Conservation (phyloP, 1,284 basidiomycete genomes). For the Calocybe gambosa region DNA sequence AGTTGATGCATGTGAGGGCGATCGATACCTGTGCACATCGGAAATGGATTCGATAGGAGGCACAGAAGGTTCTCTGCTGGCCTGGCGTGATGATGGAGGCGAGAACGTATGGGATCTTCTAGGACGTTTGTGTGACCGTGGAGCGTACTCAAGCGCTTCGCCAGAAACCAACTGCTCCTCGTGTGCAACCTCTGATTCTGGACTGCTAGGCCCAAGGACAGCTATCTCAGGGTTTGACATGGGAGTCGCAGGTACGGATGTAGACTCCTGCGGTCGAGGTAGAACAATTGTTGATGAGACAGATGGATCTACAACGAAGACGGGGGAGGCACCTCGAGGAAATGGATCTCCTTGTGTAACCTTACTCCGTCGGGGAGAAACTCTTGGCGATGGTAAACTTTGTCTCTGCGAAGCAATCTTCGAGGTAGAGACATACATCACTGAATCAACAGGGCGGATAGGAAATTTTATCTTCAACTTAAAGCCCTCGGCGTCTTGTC, state of each 20-base stretch:
- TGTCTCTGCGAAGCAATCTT: constrained; percentile 9
- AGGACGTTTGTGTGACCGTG: constrained; percentile 16
- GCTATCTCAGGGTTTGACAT: constrained; percentile 21
- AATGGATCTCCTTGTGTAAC: neutral
- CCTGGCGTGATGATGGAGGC: constrained; percentile 7
- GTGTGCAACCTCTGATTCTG: constrained; percentile 4
- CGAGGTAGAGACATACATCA: constrained; percentile 7
- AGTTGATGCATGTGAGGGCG: constrained; percentile 17
- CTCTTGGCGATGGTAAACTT: constrained; percentile 9
- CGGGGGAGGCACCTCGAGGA: neutral
- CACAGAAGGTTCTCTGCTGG: constrained; percentile 17
- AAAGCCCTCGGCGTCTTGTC: constrained; percentile 21
- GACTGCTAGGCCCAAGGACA: constrained; percentile 12
- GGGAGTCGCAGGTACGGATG: constrained; percentile 16
- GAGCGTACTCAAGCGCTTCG: constrained; percentile 6
- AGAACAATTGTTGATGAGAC: neutral
- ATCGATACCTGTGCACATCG: constrained; percentile 12
- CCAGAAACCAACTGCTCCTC: constrained; percentile 5
- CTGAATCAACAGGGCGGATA: constrained; percentile 14
- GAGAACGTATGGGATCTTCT: constrained; percentile 11
- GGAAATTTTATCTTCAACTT: constrained; percentile 36
- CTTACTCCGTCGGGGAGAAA: constrained; percentile 3
- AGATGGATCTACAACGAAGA: neutral
- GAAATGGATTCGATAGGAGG: constrained; percentile 24
- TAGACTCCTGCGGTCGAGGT: neutral